Percentiles rank a stretch among this genome's conserved stretches.
Evolutionary conservation across 768 basidiomycete species (phyloP).

Genomic region (Candolleomyces eurysporus): DNA sequence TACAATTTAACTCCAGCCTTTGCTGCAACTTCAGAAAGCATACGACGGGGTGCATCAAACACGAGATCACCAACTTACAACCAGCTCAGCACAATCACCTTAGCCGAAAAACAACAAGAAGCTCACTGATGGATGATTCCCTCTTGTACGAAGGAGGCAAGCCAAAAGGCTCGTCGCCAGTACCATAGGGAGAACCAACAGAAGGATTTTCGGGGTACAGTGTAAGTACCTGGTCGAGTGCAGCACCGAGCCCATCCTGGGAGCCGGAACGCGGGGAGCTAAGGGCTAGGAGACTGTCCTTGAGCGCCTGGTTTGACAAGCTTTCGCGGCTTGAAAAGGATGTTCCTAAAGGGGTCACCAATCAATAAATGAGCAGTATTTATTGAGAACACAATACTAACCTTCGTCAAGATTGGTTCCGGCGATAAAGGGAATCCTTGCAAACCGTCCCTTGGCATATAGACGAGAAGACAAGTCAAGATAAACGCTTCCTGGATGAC

Average conservation of each 20-base stretch:
- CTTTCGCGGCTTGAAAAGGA: conserved; percentile 26
- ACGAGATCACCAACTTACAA: conserved; percentile 34
- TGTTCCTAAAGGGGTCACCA: too few relatives aligned
- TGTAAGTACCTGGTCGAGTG: conserved; percentile 25
- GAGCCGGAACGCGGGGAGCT: too few relatives aligned
- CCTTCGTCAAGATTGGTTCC: conserved; percentile 44
- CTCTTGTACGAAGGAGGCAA: conserved; percentile 31
- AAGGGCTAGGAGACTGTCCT: background rate
- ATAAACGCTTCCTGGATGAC: too few relatives aligned
- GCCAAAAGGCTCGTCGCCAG: conserved; percentile 45
- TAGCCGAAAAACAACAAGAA: background rate
- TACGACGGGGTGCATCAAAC: conserved; percentile 38
- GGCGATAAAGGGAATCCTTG: conserved; percentile 38
- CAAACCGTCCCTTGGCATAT: conserved; percentile 14
- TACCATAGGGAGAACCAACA: conserved; percentile 44
- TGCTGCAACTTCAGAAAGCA: conserved; percentile 38
- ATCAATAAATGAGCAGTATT: too few relatives aligned
- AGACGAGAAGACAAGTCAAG: too few relatives aligned
- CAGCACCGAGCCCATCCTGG: conserved; percentile 19
- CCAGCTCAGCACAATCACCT: background rate
- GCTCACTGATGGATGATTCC: conserved; percentile 25
- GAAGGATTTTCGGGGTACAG: conserved; percentile 43
- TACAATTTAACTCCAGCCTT: conserved; percentile 34
- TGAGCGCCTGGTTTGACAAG: conserved; percentile 23
- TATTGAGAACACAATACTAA: conserved; percentile 9